Percentiles rank a stretch among this genome's conserved stretches.
Conservation (phyloP, 768 basidiomycete species). For the Russula abietina region DNA sequence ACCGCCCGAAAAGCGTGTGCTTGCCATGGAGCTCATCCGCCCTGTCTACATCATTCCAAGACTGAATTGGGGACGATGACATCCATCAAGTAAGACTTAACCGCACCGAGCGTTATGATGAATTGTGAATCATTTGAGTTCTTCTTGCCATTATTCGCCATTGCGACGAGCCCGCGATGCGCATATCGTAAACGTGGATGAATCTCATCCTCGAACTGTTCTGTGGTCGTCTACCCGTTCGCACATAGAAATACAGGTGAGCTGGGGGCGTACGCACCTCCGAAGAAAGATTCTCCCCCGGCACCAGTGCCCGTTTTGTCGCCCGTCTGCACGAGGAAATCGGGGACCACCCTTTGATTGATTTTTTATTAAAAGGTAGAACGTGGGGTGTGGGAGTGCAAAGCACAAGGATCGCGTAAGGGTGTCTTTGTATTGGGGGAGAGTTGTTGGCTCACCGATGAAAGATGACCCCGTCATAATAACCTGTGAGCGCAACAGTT, state of each 20-base stretch:
- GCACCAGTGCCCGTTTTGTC: constrained; percentile 87
- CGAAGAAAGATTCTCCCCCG: constrained; percentile 93
- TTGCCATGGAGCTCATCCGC: constrained; percentile 92
- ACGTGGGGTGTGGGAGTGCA: neutral
- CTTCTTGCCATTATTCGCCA: constrained; percentile 87
- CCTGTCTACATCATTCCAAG: constrained; percentile 46
- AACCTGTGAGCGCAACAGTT: constrained; percentile 41
- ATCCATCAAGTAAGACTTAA: neutral
- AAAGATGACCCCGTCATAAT: constrained; percentile 94
- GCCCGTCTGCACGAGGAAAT: constrained; percentile 92
- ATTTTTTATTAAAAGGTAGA: too few species aligned
- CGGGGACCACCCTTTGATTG: constrained; percentile 68
- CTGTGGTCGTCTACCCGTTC: constrained; percentile 31
- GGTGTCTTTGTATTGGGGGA: too few species aligned
- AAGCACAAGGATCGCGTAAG: neutral
- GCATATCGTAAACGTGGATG: constrained; percentile 85
- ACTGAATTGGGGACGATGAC: neutral
- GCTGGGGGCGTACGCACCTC: constrained; percentile 44
- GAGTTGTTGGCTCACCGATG: constrained; percentile 52
- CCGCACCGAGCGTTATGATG: constrained; percentile 82
- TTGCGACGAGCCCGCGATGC: constrained; percentile 87
- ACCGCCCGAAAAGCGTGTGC: constrained; percentile 90
- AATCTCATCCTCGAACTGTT: constrained; percentile 91
- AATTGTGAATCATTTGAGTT: constrained; percentile 94
- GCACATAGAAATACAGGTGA: neutral